phyloP scores from a whole-genome alignment of 768 basidiomycete species.

The Podaxis carcinomalis region DNA sequence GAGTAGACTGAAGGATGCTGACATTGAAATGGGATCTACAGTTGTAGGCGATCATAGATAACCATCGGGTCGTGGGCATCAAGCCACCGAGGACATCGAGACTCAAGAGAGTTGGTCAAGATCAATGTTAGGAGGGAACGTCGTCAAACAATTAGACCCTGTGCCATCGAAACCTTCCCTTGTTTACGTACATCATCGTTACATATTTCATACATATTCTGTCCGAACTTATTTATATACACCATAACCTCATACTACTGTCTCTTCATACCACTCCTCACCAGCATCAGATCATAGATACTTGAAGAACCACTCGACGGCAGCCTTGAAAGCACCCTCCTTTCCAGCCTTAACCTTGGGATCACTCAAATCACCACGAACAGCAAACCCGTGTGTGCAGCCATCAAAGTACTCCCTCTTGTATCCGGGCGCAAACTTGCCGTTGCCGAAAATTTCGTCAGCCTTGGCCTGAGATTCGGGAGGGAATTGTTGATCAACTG shows the following conservation, averaged over 20 bases:
- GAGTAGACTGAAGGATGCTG: neutral
- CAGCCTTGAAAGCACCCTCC: conserved; percentile 57
- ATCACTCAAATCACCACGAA: conserved; percentile 42
- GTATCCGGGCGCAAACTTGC: conserved; percentile 45
- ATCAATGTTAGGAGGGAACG: neutral
- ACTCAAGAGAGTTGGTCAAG: neutral
- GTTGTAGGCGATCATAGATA: neutral
- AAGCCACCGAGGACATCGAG: neutral
- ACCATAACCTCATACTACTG: neutral
- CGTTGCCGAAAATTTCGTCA: conserved; percentile 44
- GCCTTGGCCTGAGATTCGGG: conserved; percentile 36
- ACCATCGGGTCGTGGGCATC: neutral
- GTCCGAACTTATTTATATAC: neutral
- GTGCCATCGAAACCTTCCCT: neutral
- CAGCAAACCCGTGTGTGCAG: conserved; percentile 51
- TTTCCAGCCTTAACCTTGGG: conserved; percentile 56
- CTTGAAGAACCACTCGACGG: conserved; percentile 50
- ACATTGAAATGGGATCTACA: neutral
- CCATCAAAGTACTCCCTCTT: conserved; percentile 44
- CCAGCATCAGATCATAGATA: conserved; percentile 18
- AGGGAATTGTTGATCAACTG: conserved; percentile 48
- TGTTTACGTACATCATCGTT: neutral
- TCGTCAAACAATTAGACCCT: neutral
- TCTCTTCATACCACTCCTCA: neutral
- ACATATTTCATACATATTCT: neutral